Evolutionary conservation across 179 eudicot genomes (phyloP), one percentile per base, ranked within the genome.

Genomic region (Monotropa hypopitys): DNA sequence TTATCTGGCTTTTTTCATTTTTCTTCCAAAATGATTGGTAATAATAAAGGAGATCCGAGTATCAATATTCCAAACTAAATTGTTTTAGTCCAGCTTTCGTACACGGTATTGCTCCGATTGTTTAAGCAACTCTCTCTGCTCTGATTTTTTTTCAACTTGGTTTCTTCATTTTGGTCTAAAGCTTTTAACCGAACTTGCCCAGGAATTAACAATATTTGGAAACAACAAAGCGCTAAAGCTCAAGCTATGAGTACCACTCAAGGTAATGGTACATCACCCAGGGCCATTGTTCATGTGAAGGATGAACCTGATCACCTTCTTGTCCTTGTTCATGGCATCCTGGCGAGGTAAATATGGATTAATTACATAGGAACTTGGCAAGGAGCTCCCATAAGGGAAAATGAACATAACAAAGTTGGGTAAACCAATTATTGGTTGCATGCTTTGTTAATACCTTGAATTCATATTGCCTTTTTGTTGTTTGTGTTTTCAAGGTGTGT

Each of bases 301-400:
- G 80, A 82, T 50, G 86, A 84, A 70, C 97, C 93, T 21, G 96
- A 91, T 82, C 97, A 92, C 84, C 97, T 92, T 79, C 88, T 92
- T 75, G 96, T 90, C 53, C 94, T 90, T 82, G 94, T 90, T 78
- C 94, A 90, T 78, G 94, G 94, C 65, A 90, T 90, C 68, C 78
- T 88, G 84, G 97, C 90, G 4, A 88, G 94, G 94, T 90, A 83
- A 11, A 50, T 38, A 49, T 16, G 18, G 71, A 20, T 54, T 20
- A 11, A 49, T 5, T 20, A 33, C 42, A 3, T 23, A 4, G n/a
- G n/a, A 72, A 32, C 18, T 45, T 49, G 16, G 50, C 4, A 65
- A 35, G 26, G 54, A 16, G 28, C 46, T 73, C 46, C 28, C 30
- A 40, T 1, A 15, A 11, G 33, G n/a, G 30, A 53, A 54, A 54